Conservation (phyloP, 352 stramenopile species). For the Phytophthora cactorum region DNA sequence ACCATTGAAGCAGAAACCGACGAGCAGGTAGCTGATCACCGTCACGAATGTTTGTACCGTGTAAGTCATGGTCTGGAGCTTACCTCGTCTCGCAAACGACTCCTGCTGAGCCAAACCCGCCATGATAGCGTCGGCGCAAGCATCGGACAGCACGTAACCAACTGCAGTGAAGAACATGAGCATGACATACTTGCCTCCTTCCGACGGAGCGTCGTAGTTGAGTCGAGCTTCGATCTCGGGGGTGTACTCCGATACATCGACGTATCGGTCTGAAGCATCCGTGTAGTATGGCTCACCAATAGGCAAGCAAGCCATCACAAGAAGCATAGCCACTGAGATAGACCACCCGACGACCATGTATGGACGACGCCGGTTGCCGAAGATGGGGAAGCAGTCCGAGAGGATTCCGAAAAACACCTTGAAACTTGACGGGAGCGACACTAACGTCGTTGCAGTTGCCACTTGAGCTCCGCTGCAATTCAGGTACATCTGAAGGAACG, state of each 20-base stretch:
- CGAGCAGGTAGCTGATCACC: not conserved
- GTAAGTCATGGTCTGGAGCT: not conserved
- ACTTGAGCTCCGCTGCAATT: not conserved
- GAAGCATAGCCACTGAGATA: not conserved
- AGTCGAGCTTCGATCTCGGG: not conserved
- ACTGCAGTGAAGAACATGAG: not conserved
- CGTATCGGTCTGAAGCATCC: not conserved
- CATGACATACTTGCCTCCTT: not conserved
- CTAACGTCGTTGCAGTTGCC: not conserved
- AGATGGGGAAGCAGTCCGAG: conserved; percentile 2
- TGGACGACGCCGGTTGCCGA: not conserved
- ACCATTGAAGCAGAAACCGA: not conserved
- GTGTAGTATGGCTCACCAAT: not conserved
- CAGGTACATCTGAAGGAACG: conserved; percentile 1
- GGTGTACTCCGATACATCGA: not conserved
- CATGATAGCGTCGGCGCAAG: not conserved
- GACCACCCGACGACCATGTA: conserved; percentile 2
- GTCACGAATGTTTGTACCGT: not conserved
- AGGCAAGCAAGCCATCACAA: not conserved
- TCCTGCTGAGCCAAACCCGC: not conserved
- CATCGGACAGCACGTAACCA: not conserved
- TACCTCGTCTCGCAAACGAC: not conserved
- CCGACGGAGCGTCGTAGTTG: not conserved
- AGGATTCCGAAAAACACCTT: conserved; percentile 4
- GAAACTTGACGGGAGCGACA: not conserved